A percentile compares a stretch with the other conserved stretches of the same genome.
These are phyloP conservation scores for Saururus chinensis DNA, from an alignment of 164 flowering plant genomes.

Conservation along the genomic window DNA sequence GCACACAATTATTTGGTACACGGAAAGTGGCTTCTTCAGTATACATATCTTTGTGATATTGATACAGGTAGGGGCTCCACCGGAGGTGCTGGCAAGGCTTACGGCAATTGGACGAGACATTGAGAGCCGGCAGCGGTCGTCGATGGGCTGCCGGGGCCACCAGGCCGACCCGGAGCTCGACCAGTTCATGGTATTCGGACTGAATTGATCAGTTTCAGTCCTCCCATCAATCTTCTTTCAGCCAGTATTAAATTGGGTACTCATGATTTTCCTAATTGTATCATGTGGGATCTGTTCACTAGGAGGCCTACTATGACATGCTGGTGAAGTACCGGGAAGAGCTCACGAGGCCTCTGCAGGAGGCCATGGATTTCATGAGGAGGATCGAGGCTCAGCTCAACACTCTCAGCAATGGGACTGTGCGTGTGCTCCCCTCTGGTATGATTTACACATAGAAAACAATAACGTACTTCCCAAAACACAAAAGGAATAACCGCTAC, in stretches of 20 bases:
- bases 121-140: constrained; percentile 49
- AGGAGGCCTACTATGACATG: constrained; percentile 96
- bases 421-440: constrained; percentile 50
- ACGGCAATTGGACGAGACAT: constrained; percentile 60
- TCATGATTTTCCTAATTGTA: not conserved
- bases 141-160: constrained; percentile 21
- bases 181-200: constrained; percentile 70
- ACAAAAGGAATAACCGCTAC: not conserved
- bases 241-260: not conserved
- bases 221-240: no score
- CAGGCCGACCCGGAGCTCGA: constrained; percentile 85
- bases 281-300: not conserved
- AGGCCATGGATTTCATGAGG: constrained; percentile 93
- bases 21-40: no score
- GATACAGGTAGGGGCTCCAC: constrained; percentile 81
- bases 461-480: not conserved
- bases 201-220: no score
- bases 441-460: not conserved
- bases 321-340: constrained; percentile 88
- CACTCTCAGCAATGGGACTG: constrained; percentile 35
- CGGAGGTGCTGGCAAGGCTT: constrained; percentile 64
- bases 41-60: not conserved
- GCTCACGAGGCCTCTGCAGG: constrained; percentile 81
- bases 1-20: not conserved
- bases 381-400: constrained; percentile 80